Evolutionary conservation across 805 yeast species (phyloP), one percentile per base, ranked within the genome.

Genomic region (Saccharomycopsis schoenii): DNA sequence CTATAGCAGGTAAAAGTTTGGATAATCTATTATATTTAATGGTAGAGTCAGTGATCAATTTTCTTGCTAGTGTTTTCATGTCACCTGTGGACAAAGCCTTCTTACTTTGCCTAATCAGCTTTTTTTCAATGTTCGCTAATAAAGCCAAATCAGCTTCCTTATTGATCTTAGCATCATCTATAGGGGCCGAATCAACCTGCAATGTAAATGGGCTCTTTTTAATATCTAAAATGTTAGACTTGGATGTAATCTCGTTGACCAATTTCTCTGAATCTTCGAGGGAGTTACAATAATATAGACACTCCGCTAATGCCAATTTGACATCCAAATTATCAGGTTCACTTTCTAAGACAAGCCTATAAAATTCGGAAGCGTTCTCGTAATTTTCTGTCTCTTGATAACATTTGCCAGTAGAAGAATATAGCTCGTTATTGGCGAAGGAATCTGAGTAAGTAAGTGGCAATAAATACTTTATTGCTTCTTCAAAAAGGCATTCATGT

Each of bases 231-330:
- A 15, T 19, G 11, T 39, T 41, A 8, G 62, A 47, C 12, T 50
- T 36, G 6, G 37, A 72, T n/a, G 76, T 72, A 0, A 86, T 87
- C 63, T 84, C 86, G 21, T 74, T 74, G 59, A 86, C 73, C 24
- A 87, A 71, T 24, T 71, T 67, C 25, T 80, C 77, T 11, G 90
- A 85, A n/a, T 77, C 77, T 11, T 80, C 84, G 34, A 77, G 75
- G 54, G 85, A 84, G 15, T 84, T 86, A 14, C 84, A 70, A 67
- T 84, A 83, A 65, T 85, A 89, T 62, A 84, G 81, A 1, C 90
- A 83, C 72, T 94, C 98, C 0, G 94, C 96, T 29, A 94, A 75
- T 0, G 88, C 85, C 36, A 92, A 77, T 67, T 87, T 83, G 11
- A 85, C 81, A 63, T 91, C 96, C 39, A 88, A 73, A 66, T 89